Percentiles rank a stretch among this genome's conserved stretches.
Conservation (phyloP, 257 asterid genomes). For the Salvia rosmarinus region DNA sequence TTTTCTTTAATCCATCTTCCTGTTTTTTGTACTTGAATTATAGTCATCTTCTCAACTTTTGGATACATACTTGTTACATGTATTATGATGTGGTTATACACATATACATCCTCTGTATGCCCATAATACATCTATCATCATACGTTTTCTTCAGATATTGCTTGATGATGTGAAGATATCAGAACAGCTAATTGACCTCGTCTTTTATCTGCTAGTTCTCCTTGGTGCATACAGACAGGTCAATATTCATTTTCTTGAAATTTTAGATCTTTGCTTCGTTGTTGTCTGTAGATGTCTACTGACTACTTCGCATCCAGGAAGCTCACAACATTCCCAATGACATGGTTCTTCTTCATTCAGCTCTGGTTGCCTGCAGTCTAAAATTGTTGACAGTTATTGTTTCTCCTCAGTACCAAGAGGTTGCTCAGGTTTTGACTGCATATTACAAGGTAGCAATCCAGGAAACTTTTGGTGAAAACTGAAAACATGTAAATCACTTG, state of each 20-base stretch:
- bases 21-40: conserved; percentile 1
- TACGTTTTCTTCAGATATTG: conserved; percentile 65
- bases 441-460: conserved; percentile 64
- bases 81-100: conserved; percentile 30
- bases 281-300: conserved; percentile 24
- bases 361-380: conserved; percentile 88
- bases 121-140: conserved; percentile 24
- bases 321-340: conserved; percentile 57
- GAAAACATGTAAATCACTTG: conserved; percentile 1
- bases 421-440: conserved; percentile 85
- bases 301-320: conserved; percentile 47
- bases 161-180: conserved; percentile 84
- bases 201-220: conserved; percentile 67
- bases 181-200: conserved; percentile 86
- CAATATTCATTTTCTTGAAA: conserved; percentile 31
- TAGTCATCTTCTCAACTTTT: conserved; percentile 18
- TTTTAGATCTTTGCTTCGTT: background rate
- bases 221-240: conserved; percentile 87
- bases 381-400: conserved; percentile 70
- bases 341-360: conserved; percentile 85
- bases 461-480: conserved; percentile 5
- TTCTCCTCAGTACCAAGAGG: conserved; percentile 86
- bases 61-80: background rate
- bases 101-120: conserved; percentile 28
- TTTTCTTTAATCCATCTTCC: background rate